Percentiles rank a stretch among this genome's conserved stretches.
These are phyloP conservation scores for Mycena amicta DNA, from an alignment of 768 basidiomycete genomes.

Conservation along the genomic window DNA sequence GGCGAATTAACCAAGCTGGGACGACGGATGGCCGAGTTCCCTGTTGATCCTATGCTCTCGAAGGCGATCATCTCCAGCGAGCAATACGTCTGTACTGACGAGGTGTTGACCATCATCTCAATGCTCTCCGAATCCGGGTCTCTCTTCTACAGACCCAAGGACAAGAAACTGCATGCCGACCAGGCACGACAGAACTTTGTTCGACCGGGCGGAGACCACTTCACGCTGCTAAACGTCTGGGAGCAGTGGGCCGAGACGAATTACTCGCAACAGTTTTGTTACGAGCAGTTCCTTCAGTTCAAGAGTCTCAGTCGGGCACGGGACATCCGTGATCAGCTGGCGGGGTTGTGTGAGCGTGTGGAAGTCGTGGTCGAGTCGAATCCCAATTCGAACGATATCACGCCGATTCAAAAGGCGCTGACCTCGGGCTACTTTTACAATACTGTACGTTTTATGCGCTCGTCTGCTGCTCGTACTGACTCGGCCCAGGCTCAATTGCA, in stretches of 20 bases:
- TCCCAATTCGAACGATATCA: constrained; percentile 91
- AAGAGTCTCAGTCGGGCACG: constrained; percentile 93
- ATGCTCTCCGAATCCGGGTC: constrained; percentile 97
- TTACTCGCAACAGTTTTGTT: constrained; percentile 96
- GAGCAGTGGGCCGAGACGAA: constrained; percentile 99
- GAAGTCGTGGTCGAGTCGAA: constrained; percentile 88
- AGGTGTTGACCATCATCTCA: constrained; percentile 95
- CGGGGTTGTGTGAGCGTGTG: constrained; percentile 93
- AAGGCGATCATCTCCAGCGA: constrained; percentile 97
- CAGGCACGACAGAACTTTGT: constrained; percentile 98
- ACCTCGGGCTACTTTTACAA: constrained; percentile 97
- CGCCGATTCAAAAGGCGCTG: constrained; percentile 92
- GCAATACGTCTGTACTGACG: constrained; percentile 91
- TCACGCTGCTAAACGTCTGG: constrained; percentile 96
- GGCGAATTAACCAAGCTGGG: constrained; percentile 98
- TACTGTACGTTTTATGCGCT: constrained; percentile 54
- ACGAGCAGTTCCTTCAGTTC: constrained; percentile 93
- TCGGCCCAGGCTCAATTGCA: constrained; percentile 77
- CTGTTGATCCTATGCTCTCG: constrained; percentile 96
- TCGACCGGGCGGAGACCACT: constrained; percentile 95
- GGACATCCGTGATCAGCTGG: constrained; percentile 95
- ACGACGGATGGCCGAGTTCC: constrained; percentile 97
- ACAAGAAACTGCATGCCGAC: constrained; percentile 96
- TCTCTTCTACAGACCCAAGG: constrained; percentile 95
- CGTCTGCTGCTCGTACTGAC: background rate